These are phyloP conservation scores for Pseudisothecium myosuroides DNA, from an alignment of 225 moss, liverwort and hornwort genomes.

Conservation along the genomic window DNA sequence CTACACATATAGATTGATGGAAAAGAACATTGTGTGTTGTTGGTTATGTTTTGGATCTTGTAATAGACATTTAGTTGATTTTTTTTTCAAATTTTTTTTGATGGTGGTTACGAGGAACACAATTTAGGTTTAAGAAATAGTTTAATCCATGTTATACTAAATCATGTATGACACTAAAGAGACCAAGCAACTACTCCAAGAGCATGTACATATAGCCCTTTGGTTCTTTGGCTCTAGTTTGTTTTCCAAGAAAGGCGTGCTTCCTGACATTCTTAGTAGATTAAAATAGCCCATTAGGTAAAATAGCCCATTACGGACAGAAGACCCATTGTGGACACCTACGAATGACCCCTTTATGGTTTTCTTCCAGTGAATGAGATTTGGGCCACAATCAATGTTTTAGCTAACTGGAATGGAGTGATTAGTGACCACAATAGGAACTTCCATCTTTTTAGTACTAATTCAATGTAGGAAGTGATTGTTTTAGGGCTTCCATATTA, in stretches of 20 bases:
- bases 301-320: too few relatives aligned
- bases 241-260: fast-evolving
- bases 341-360: too few relatives aligned
- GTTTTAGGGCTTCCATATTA: too few relatives aligned
- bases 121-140: background rate
- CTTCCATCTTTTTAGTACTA: too few relatives aligned
- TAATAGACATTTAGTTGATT: fast-evolving
- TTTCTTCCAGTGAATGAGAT: too few relatives aligned
- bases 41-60: background rate
- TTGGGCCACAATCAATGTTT: too few relatives aligned
- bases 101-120: background rate
- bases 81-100: background rate
- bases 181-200: background rate
- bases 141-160: background rate
- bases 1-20: background rate
- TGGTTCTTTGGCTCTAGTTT: fast-evolving
- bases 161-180: background rate
- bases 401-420: too few relatives aligned
- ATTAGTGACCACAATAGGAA: too few relatives aligned
- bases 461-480: too few relatives aligned
- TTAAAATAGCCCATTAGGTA: too few relatives aligned
- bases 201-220: background rate
- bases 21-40: background rate
- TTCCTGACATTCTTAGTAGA: background rate
- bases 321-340: too few relatives aligned